Percentiles rank a stretch among this genome's conserved stretches.
phyloP scores from a whole-genome alignment of 176 grass and related monocot species.

The Oryza glaberrima region DNA sequence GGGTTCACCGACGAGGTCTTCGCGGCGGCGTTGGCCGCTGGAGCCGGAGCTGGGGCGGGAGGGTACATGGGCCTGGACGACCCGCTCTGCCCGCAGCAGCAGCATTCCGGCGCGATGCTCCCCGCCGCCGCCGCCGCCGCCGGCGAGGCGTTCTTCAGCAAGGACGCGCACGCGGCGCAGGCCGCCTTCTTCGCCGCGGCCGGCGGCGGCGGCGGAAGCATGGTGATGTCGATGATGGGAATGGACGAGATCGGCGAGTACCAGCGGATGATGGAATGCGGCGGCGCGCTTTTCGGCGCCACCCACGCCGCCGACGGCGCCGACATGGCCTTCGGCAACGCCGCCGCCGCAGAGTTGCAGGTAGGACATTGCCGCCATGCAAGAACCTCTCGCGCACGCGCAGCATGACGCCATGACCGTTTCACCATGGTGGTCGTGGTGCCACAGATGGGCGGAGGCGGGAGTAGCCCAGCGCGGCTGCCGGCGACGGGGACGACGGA shows the following conservation, averaged over 20 bases:
- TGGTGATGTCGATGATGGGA: slow-evolving; percentile 60
- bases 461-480: slow-evolving; percentile 29
- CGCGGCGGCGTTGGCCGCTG: slow-evolving; percentile 40
- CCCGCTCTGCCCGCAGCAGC: slow-evolving; percentile 40
- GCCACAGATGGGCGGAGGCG: slow-evolving; percentile 50
- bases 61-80: slow-evolving; percentile 59
- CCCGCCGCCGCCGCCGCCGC: neutral
- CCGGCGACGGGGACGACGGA: slow-evolving; percentile 43
- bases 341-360: slow-evolving; percentile 63
- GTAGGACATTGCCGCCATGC: slow-evolving; percentile 42
- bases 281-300: slow-evolving; percentile 29
- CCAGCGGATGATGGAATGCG: slow-evolving; percentile 64
- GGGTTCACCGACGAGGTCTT: slow-evolving; percentile 52
- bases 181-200: slow-evolving; percentile 37
- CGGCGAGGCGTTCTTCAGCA: slow-evolving; percentile 37
- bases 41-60: neutral
- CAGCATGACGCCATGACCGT: slow-evolving; percentile 20
- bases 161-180: slow-evolving; percentile 22
- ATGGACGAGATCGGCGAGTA: slow-evolving; percentile 61
- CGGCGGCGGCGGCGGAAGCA: slow-evolving; percentile 6
- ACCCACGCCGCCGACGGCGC: slow-evolving; percentile 17
- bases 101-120: slow-evolving; percentile 31
- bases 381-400: neutral
- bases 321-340: slow-evolving; percentile 46
- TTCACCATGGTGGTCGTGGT: slow-evolving; percentile 32